Conservation (phyloP, 768 basidiomycete species). For the Leccinum subtestaceum region DNA sequence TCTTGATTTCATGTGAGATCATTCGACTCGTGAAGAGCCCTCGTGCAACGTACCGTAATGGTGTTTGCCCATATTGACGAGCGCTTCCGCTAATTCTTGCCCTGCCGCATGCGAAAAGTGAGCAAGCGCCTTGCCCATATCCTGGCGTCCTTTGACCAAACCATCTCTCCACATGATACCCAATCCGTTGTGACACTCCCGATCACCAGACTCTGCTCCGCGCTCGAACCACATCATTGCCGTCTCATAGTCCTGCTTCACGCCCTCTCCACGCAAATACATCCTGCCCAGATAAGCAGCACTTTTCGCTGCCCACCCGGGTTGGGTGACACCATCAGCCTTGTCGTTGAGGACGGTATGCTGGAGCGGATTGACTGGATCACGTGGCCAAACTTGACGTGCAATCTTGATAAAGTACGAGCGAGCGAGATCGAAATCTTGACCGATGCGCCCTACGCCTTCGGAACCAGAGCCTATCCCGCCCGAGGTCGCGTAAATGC, state of each 20-base stretch:
- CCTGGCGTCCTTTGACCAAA: constrained; percentile 64
- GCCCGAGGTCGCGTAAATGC: constrained; percentile 75
- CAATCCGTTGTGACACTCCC: constrained; percentile 85
- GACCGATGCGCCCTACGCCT: constrained; percentile 85
- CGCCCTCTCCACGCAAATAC: constrained; percentile 91
- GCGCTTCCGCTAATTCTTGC: constrained; percentile 88
- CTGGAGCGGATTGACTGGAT: constrained; percentile 56
- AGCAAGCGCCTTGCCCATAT: constrained; percentile 57
- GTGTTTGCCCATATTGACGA: constrained; percentile 85
- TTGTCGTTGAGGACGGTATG: constrained; percentile 41
- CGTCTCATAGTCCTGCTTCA: constrained; percentile 65
- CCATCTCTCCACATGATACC: constrained; percentile 94
- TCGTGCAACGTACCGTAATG: constrained; percentile 50
- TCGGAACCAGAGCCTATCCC: constrained; percentile 87
- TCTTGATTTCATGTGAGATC: constrained; percentile 41
- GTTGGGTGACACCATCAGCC: constrained; percentile 50
- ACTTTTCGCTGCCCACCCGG: constrained; percentile 68
- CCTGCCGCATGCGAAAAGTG: constrained; percentile 79
- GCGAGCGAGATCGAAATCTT: constrained; percentile 72
- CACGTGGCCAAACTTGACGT: constrained; percentile 84
- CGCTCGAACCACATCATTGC: constrained; percentile 96
- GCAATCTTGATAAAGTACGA: constrained; percentile 86
- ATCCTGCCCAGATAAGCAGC: constrained; percentile 92
- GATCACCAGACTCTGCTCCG: constrained; percentile 75
- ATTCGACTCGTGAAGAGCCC: neutral